Conservation (phyloP, 768 basidiomycete species). For the Lentinula raphanica region DNA sequence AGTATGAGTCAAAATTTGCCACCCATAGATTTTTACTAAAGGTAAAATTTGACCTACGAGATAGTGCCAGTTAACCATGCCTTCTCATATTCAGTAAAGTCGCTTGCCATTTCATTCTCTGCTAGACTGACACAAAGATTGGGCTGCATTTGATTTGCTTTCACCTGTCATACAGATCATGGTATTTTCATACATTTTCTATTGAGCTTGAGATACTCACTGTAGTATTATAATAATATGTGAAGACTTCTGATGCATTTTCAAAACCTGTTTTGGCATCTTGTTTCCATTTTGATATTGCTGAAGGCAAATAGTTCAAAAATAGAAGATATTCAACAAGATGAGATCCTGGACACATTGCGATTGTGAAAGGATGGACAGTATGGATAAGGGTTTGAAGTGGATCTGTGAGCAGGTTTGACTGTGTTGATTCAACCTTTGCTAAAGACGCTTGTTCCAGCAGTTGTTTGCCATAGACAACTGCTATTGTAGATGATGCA, state of each 20-base stretch:
- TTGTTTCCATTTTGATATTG: neutral
- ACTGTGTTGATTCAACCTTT: neutral
- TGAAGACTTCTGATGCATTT: neutral
- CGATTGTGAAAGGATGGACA: neutral
- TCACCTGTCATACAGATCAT: too few relatives aligned
- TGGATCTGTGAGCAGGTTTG: neutral
- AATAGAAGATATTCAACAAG: neutral
- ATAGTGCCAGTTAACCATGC: neutral
- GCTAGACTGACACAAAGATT: conserved; percentile 1
- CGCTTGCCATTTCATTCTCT: neutral
- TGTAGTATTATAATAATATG: neutral
- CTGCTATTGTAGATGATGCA: neutral
- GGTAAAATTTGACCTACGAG: neutral
- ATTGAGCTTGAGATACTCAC: too few relatives aligned
- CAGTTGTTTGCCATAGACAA: neutral
- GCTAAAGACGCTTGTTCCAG: neutral
- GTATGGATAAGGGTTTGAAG: neutral
- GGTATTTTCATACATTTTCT: too few relatives aligned
- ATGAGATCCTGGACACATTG: conserved; percentile 2
- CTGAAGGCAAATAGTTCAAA: neutral
- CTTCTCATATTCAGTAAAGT: neutral
- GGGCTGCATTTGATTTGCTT: neutral
- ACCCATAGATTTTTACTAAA: neutral
- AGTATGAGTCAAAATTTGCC: neutral
- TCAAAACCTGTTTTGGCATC: neutral